Percentiles rank a stretch among this genome's conserved stretches.
These are phyloP conservation scores for Xylaria digitata DNA, from an alignment of 2,329 filamentous ascomycete genomes.

Conservation along the genomic window DNA sequence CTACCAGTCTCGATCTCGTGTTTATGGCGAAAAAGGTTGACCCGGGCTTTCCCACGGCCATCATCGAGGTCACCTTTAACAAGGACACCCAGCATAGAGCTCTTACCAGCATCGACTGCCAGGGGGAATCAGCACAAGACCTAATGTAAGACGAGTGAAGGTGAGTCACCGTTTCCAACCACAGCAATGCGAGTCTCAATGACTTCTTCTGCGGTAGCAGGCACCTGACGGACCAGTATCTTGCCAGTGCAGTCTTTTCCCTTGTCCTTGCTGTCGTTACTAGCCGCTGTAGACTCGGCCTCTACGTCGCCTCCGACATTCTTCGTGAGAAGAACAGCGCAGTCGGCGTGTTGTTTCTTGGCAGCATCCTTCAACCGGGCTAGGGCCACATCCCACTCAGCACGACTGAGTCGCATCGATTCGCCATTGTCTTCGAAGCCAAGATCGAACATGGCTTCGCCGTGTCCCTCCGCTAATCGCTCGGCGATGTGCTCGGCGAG, in stretches of 20 bases:
- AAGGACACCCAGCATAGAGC: slow-evolving; percentile 92
- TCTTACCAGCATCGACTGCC: slow-evolving; percentile 94
- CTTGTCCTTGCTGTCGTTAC: slow-evolving; percentile 71
- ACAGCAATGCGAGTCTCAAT: slow-evolving; percentile 97
- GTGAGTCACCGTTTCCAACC: slow-evolving; percentile 81
- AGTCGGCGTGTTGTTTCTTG: slow-evolving; percentile 75
- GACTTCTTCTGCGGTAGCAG: slow-evolving; percentile 81
- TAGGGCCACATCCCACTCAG: slow-evolving; percentile 81
- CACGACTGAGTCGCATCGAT: slow-evolving; percentile 78
- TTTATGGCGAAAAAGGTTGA: slow-evolving; percentile 97
- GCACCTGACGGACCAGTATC: slow-evolving; percentile 80
- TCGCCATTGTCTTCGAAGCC: slow-evolving; percentile 92
- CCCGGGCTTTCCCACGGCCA: slow-evolving; percentile 89
- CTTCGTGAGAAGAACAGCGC: slow-evolving; percentile 85
- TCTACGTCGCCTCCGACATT: slow-evolving; percentile 86
- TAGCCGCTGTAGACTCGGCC: slow-evolving; percentile 63
- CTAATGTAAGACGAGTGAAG: slow-evolving; percentile 21
- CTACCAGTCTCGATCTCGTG: slow-evolving; percentile 96
- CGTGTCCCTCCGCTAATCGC: slow-evolving; percentile 83
- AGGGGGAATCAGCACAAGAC: slow-evolving; percentile 13
- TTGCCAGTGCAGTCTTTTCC: slow-evolving; percentile 78
- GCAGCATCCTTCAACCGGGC: slow-evolving; percentile 73
- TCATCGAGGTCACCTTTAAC: slow-evolving; percentile 97
- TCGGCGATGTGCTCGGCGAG: slow-evolving; percentile 74
- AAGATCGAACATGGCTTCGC: slow-evolving; percentile 91